Evolutionary conservation across 2,329 filamentous ascomycete genomes (phyloP).

Genomic region (Trichoderma sp.): DNA sequence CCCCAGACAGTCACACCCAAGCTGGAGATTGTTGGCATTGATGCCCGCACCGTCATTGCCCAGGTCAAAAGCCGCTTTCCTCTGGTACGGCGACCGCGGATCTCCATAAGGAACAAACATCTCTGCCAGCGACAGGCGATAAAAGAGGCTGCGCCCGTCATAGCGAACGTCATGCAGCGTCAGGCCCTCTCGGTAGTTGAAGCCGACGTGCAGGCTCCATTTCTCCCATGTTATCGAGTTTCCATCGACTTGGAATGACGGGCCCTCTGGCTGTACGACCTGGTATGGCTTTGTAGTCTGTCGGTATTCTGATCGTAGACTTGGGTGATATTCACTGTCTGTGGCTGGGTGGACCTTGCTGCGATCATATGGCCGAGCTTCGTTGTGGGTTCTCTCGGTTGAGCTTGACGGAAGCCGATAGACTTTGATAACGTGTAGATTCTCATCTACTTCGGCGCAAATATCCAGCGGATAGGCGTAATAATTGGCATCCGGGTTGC

Average conservation of each 20-base stretch:
- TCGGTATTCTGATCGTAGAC: slow-evolving; percentile 53
- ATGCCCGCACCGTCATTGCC: slow-evolving; percentile 70
- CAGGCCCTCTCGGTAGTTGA: slow-evolving; percentile 70
- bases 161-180: slow-evolving; percentile 72
- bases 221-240: slow-evolving; percentile 64
- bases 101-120: slow-evolving; percentile 73
- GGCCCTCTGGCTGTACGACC: slow-evolving; percentile 70
- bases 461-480: slow-evolving; percentile 64
- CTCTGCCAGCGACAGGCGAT: slow-evolving; percentile 68
- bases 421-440: slow-evolving; percentile 56
- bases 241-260: slow-evolving; percentile 63
- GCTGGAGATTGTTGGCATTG: slow-evolving; percentile 68
- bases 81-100: slow-evolving; percentile 65
- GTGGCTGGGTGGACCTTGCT: slow-evolving; percentile 42
- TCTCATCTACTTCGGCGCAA: slow-evolving; percentile 61
- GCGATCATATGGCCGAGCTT: slow-evolving; percentile 53
- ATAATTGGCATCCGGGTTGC: slow-evolving; percentile 60
- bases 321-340: slow-evolving; percentile 55
- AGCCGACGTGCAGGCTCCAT: slow-evolving; percentile 70
- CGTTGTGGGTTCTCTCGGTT: slow-evolving; percentile 46
- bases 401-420: slow-evolving; percentile 50
- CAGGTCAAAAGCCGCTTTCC: slow-evolving; percentile 74
- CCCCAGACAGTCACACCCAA: slow-evolving; percentile 74
- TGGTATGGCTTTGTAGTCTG: slow-evolving; percentile 69
- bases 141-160: slow-evolving; percentile 67